Conservation (phyloP, 2,329 filamentous ascomycete species). For the Endoconidiophora laricicola region DNA sequence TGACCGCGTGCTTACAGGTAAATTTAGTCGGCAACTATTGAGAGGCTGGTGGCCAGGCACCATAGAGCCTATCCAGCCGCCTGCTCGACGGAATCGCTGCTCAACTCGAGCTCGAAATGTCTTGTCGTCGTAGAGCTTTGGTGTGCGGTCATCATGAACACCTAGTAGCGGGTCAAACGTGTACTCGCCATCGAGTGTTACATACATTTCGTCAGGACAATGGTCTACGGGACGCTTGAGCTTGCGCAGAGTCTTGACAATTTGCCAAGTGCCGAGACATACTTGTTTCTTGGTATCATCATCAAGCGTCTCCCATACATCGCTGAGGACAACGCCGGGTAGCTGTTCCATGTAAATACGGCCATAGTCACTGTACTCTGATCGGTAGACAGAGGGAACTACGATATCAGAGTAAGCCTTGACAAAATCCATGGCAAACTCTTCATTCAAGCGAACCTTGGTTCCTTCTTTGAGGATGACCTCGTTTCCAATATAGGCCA, state of each 20-base stretch:
- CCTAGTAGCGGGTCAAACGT: conserved; percentile 1
- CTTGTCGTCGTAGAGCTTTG: not conserved
- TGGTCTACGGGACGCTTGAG: conserved; percentile 1
- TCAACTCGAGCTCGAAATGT: conserved; percentile 1
- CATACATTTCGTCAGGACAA: conserved; percentile 5
- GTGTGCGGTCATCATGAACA: not conserved
- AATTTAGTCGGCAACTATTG: not conserved
- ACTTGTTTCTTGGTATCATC: not conserved
- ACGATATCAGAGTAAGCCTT: not conserved
- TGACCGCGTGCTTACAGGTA: conserved; percentile 16
- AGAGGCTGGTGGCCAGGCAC: conserved; percentile 1
- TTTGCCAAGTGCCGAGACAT: not conserved
- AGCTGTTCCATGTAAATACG: conserved; percentile 4
- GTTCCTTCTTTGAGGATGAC: conserved; percentile 2
- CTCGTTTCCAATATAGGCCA: not conserved
- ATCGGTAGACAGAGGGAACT: not conserved
- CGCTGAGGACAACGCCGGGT: not conserved
- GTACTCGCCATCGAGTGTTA: not conserved
- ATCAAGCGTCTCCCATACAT: not conserved
- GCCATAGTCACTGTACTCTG: not conserved
- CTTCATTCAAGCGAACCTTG: conserved; percentile 1
- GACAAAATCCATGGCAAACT: conserved; percentile 3
- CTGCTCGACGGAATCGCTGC: conserved; percentile 13
- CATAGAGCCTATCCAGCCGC: too few species aligned
- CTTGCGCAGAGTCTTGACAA: not conserved